Evolutionary conservation across 2,329 filamentous ascomycete species (phyloP).

Genomic region (Fusarium sp.): DNA sequence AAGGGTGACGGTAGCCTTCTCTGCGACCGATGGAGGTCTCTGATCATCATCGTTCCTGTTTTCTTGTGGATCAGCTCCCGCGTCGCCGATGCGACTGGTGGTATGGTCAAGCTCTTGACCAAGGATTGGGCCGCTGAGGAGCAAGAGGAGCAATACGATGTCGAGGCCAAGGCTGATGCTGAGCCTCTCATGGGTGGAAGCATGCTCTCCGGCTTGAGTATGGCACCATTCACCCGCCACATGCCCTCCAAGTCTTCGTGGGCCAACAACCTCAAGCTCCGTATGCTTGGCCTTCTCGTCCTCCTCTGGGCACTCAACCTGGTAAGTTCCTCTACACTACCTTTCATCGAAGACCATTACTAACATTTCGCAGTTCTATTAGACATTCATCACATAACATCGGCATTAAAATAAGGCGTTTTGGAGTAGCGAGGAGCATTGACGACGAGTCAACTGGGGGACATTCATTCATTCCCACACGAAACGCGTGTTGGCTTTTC

Average conservation of each 20-base stretch:
- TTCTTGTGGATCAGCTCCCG: conserved; percentile 47
- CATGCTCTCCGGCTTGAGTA: conserved; percentile 15
- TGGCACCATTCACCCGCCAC: conserved; percentile 17
- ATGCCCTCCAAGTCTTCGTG: conserved; percentile 36
- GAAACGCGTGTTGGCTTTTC: conserved; percentile 4
- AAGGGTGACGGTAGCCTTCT: conserved; percentile 37
- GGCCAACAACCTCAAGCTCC: conserved; percentile 38
- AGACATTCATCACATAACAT: conserved; percentile 10
- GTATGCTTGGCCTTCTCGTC: conserved; percentile 32
- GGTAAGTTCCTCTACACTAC: not conserved
- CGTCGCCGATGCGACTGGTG: conserved; percentile 37
- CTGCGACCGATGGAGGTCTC: conserved; percentile 41
- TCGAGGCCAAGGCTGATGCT: conserved; percentile 36
- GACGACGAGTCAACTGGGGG: not conserved
- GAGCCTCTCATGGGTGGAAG: conserved; percentile 28
- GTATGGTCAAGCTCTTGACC: conserved; percentile 38
- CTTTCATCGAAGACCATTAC: not conserved
- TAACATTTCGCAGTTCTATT: conserved; percentile 31
- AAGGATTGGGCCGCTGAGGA: conserved; percentile 21
- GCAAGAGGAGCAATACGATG: conserved; percentile 22
- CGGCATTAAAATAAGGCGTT: conserved; percentile 24
- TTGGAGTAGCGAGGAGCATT: conserved; percentile 31
- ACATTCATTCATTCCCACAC: conserved; percentile 7
- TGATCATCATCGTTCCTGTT: conserved; percentile 45
- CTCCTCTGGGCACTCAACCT: conserved; percentile 37